Percentiles rank a stretch among this genome's conserved stretches.
phyloP scores from a whole-genome alignment of 1,284 basidiomycete genomes.

The Veloboletus limbatus region DNA sequence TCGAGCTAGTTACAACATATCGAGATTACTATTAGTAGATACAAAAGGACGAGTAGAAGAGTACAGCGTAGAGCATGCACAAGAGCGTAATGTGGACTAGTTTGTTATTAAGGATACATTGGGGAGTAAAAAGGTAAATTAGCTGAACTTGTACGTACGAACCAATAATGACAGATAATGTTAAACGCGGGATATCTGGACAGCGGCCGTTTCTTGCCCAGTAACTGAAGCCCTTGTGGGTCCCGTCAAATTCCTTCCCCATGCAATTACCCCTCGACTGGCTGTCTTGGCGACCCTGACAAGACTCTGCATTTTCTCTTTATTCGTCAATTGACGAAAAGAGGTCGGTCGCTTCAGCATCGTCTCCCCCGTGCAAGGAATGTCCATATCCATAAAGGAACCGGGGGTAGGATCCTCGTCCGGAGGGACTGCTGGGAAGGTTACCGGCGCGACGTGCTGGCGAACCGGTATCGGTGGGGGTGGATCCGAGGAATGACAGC shows the following conservation, averaged over 20 bases:
- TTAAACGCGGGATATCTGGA: conserved; percentile 7
- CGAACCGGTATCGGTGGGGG: not conserved
- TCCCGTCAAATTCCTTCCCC: conserved; percentile 30
- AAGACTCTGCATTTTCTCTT: conserved; percentile 20
- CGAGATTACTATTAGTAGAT: conserved; percentile 14
- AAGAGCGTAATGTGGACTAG: conserved; percentile 4
- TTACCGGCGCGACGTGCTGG: not conserved
- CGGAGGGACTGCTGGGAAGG: not conserved
- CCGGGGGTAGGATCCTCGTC: conserved; percentile 13
- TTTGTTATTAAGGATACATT: conserved; percentile 28
- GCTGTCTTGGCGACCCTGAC: conserved; percentile 23
- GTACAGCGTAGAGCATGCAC: conserved; percentile 13
- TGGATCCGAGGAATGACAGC: conserved; percentile 6
- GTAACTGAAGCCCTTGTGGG: conserved; percentile 12
- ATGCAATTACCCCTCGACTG: conserved; percentile 30
- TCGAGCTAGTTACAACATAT: conserved; percentile 3
- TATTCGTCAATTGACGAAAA: conserved; percentile 11
- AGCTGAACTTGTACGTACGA: conserved; percentile 11
- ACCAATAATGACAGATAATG: conserved; percentile 8
- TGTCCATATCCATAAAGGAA: conserved; percentile 37
- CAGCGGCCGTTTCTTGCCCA: not conserved
- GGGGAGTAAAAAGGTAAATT: not conserved
- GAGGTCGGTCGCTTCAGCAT: conserved; percentile 14
- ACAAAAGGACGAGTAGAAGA: conserved; percentile 1
- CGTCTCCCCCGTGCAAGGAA: conserved; percentile 12